A percentile compares a stretch with the other conserved stretches of the same genome.
Conservation (phyloP, 345 rosid genomes). For the Brassica carinata region DNA sequence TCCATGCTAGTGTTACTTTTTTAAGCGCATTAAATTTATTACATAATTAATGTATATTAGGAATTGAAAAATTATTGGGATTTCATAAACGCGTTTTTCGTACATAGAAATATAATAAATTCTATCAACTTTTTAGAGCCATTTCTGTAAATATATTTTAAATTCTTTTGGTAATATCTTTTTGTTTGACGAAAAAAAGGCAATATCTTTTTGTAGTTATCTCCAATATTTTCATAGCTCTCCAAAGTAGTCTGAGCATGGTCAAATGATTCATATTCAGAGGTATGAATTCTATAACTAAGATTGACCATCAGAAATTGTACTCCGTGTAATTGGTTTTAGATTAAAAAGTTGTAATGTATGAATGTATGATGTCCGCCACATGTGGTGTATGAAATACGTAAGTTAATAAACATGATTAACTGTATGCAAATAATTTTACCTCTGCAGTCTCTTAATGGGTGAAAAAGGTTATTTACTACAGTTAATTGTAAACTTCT, state of each 20-base stretch:
- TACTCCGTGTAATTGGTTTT: not conserved
- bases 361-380: conserved; percentile 10
- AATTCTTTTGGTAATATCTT: not conserved
- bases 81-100: not conserved
- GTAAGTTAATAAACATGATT: not conserved
- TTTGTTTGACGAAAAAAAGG: not conserved
- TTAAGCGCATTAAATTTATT: not conserved
- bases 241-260: not conserved
- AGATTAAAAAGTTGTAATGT: not conserved
- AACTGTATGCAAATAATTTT: conserved; percentile 3
- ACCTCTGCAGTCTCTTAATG: conserved; percentile 1
- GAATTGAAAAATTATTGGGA: not conserved
- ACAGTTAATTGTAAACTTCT: not conserved
- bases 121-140: not conserved
- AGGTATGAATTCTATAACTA: not conserved
- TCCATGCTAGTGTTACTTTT: not conserved
- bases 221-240: not conserved
- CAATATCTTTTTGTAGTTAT: not conserved
- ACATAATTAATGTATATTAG: not conserved
- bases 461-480: not conserved
- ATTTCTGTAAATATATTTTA: not conserved
- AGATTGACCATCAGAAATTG: conserved; percentile 8
- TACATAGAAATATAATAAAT: not conserved
- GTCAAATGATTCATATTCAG: not conserved
- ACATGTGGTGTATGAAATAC: conserved; percentile 5